Percentiles rank a stretch among this genome's conserved stretches.
phyloP scores from a whole-genome alignment of 495 filamentous ascomycete genomes.

The Xylaria flabelliformis region DNA sequence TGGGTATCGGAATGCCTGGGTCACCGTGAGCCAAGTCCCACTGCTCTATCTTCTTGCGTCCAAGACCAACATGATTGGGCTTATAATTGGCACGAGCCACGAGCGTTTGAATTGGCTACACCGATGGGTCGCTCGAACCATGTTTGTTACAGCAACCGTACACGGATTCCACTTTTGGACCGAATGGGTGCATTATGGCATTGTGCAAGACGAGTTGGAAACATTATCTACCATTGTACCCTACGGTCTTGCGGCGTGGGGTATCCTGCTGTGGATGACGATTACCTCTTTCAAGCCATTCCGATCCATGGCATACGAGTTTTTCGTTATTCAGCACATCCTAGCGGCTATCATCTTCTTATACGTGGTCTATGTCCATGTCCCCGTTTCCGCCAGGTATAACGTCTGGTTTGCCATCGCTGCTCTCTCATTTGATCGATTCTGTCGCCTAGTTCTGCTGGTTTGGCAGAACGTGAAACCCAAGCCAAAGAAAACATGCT shows the following conservation, averaged over 20 bases:
- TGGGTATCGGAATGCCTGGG: slow-evolving; percentile 76
- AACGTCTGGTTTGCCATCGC: slow-evolving; percentile 78
- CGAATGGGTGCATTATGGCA: slow-evolving; percentile 70
- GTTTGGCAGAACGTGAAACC: slow-evolving; percentile 70
- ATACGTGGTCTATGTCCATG: slow-evolving; percentile 70
- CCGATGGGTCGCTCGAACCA: slow-evolving; percentile 75
- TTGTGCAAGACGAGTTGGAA: slow-evolving; percentile 64
- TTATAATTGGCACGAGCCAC: slow-evolving; percentile 70
- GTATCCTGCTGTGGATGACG: slow-evolving; percentile 72
- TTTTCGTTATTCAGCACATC: slow-evolving; percentile 84
- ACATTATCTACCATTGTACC: slow-evolving; percentile 66
- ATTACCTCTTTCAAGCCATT: slow-evolving; percentile 72
- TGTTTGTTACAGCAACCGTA: slow-evolving; percentile 76
- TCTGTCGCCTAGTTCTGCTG: slow-evolving; percentile 56
- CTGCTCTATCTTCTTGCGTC: slow-evolving; percentile 79
- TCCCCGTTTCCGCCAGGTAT: slow-evolving; percentile 60
- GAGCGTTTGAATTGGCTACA: slow-evolving; percentile 86
- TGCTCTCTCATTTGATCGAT: slow-evolving; percentile 72
- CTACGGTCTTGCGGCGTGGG: slow-evolving; percentile 77
- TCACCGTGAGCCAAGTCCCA: slow-evolving; percentile 82
- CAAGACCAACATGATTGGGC: slow-evolving; percentile 77
- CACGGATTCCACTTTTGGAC: slow-evolving; percentile 77
- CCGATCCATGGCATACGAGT: slow-evolving; percentile 72
- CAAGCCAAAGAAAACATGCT: slow-evolving; percentile 43
- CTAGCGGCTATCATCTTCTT: slow-evolving; percentile 70